Conservation (phyloP, 352 stramenopile species). For the Thraustochytrium striatum region DNA sequence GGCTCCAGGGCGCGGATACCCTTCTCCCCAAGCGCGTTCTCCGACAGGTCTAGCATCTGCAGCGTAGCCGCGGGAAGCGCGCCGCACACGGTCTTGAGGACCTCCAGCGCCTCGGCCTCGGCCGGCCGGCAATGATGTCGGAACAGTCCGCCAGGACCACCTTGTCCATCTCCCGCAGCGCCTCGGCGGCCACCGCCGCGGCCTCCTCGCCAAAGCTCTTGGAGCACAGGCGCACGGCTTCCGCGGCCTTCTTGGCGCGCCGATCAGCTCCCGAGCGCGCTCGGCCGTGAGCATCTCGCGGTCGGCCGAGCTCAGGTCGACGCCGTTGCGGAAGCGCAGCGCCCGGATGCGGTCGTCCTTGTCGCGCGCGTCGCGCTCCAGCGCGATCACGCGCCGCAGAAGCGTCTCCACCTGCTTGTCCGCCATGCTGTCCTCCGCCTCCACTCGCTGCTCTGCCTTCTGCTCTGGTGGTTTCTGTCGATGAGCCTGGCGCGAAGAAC, state of each 20-base stretch:
- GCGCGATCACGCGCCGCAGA: neutral
- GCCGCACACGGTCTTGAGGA: conserved; percentile 72
- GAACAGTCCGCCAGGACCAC: conserved; percentile 67
- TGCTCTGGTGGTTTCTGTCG: too few species aligned
- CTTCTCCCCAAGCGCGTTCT: conserved; percentile 91
- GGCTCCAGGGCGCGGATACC: conserved; percentile 81
- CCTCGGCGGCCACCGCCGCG: conserved; percentile 29
- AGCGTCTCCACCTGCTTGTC: too few species aligned
- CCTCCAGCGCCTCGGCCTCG: conserved; percentile 79
- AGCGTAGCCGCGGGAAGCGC: conserved; percentile 70
- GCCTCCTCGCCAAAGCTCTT: conserved; percentile 52
- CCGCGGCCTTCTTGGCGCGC: too few species aligned
- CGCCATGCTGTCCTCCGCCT: too few species aligned
- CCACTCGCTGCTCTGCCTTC: too few species aligned
- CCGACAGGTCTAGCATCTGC: conserved; percentile 81
- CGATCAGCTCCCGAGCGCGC: conserved; percentile 80
- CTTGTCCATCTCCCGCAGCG: conserved; percentile 27
- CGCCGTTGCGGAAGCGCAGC: conserved; percentile 51
- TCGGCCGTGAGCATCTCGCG: conserved; percentile 96
- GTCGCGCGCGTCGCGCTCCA: neutral
- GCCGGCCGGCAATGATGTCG: conserved; percentile 82
- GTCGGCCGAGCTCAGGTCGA: conserved; percentile 97
- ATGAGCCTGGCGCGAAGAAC: too few species aligned
- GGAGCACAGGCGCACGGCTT: conserved; percentile 36
- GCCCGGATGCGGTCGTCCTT: conserved; percentile 18